Percentiles rank a stretch among this genome's conserved stretches.
phyloP scores from a whole-genome alignment of 140 eudicot species.

The Senecio squalidus region DNA sequence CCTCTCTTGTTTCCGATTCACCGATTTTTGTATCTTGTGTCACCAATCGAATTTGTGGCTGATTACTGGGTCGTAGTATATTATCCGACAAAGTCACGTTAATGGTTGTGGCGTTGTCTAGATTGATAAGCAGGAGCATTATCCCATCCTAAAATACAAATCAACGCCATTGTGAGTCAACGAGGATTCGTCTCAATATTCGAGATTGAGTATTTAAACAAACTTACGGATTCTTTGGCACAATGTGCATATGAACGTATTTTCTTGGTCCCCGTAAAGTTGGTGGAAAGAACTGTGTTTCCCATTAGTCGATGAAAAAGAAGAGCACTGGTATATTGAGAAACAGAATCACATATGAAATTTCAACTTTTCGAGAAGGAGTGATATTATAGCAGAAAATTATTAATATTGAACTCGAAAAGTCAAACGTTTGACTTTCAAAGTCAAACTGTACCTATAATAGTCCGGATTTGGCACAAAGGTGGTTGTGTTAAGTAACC shows the following conservation, averaged over 20 bases:
- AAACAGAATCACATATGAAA: background rate
- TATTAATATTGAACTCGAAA: background rate
- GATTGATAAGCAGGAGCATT: conserved; percentile 57
- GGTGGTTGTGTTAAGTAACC: conserved; percentile 55
- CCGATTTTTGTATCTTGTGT: conserved; percentile 4
- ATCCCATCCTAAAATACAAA: conserved; percentile 56
- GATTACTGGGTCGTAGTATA: background rate
- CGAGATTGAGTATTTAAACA: background rate
- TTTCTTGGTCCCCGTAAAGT: conserved; percentile 30
- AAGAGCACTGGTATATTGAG: conserved; percentile 36
- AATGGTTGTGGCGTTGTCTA: conserved; percentile 40
- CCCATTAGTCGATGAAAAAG: conserved; percentile 61
- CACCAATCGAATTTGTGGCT: conserved; percentile 10
- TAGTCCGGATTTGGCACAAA: conserved; percentile 67
- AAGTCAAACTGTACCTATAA: conserved; percentile 33
- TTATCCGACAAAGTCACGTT: conserved; percentile 19
- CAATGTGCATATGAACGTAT: conserved; percentile 48
- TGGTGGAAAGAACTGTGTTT: conserved; percentile 35
- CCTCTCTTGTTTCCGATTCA: conserved; percentile 39
- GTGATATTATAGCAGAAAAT: background rate
- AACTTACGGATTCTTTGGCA: conserved; percentile 37
- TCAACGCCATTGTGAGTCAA: background rate
- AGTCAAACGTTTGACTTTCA: conserved; percentile 8
- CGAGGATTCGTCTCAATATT: too few relatives aligned
- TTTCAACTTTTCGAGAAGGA: background rate